Evolutionary conservation across 2,329 filamentous ascomycete genomes (phyloP), one percentile per base, ranked within the genome.

Genomic region (Orbilia oligospora): DNA sequence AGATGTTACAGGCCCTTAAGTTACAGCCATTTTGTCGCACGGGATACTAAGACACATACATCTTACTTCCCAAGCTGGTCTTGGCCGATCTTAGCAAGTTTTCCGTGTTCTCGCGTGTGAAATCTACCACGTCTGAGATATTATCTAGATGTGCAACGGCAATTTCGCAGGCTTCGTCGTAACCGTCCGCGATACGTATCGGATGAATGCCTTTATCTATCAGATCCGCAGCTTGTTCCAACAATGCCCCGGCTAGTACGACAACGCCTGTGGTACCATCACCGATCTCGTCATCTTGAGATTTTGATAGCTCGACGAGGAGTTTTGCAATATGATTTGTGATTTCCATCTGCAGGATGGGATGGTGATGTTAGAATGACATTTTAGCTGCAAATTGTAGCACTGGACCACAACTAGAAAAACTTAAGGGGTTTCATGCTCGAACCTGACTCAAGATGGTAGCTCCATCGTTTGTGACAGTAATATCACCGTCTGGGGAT

Each of bases 201-300:
- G 96, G 96, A 86, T 99, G 96, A 83, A 99, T 99, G 84, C 96
- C 97, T 89, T 99, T 99, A 89, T 99, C 97, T 85, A 99, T 98
- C 82, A 99, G 90, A 84, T 97, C 96, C 80, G 95, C 93, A 18
- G 96, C 96, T 87, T 98, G 95, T 86, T 99, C 97, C 79, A 99
- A 88, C 81, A 99, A 90, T 80, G 96, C 94, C 81, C 95, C 96
- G 14, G 96, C 96, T 81, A 99, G 87, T 61, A 99, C 97, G 65
- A 99, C 96, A 14, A 99, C 96, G 85, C 96, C 96, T 0, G 96
- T 99, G 80, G 96, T 99, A 81, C 96, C 96, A 84, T 99, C 96
- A 84, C 96, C 96, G 83, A 99, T 99, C 87, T 99, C 96, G 82
- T 98, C 95, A 83, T 99, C 96, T 85, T 99, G 96, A 46, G 96